These are phyloP conservation scores for Oldenlandia corymbosa DNA, from an alignment of 257 asterid species.

Conservation along the genomic window DNA sequence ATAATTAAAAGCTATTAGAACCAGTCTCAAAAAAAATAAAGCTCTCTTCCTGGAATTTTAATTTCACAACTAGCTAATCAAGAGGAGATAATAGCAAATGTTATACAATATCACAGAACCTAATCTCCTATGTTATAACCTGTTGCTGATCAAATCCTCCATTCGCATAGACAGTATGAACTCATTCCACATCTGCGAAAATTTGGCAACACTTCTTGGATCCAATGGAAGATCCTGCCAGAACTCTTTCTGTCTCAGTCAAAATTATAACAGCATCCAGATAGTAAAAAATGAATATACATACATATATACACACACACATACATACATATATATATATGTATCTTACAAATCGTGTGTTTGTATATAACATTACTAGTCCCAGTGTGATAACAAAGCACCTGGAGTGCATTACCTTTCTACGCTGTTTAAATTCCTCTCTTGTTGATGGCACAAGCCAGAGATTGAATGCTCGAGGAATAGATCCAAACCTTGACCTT, in stretches of 20 bases:
- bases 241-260: constrained; percentile 21
- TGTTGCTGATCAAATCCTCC: constrained; percentile 87
- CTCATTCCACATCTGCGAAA: constrained; percentile 99
- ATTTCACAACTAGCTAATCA: constrained; percentile 3
- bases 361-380: background rate
- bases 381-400: constrained; percentile 13
- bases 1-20: background rate
- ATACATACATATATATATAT: too few relatives aligned
- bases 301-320: too few relatives aligned
- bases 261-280: constrained; percentile 9
- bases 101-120: background rate
- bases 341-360: too few relatives aligned
- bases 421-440: constrained; percentile 43
- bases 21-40: background rate
- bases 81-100: constrained; percentile 5
- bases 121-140: constrained; percentile 36
- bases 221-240: constrained; percentile 65
- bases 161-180: constrained; percentile 84
- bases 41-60: background rate
- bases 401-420: constrained; percentile 34
- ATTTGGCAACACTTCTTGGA: constrained; percentile 75
- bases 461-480: constrained; percentile 87
- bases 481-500: constrained; percentile 86
- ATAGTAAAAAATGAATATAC: constrained; percentile 5
- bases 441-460: constrained; percentile 75